Base-by-base conservation (phyloP, 2,329 filamentous ascomycete genomes). In the Talaromyces sp. region DNA sequence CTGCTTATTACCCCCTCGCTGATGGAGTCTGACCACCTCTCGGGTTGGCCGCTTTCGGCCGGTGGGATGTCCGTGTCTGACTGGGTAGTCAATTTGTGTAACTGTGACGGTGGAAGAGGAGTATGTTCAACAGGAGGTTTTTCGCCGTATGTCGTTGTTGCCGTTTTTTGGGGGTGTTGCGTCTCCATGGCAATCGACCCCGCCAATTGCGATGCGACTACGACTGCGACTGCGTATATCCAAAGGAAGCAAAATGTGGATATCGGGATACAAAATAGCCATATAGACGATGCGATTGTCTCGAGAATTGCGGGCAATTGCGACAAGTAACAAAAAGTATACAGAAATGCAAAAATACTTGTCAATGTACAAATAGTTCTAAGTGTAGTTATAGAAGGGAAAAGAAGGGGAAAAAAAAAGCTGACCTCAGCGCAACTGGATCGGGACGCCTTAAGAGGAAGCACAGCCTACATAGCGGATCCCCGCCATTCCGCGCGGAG, bases 381-480 rank as follows among this genome's bases (percentile, higher is more conserved):
- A 51, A 6, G 31, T 25, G 13, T 38, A n/a, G n/a, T n/a, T n/a
- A 17, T 1, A 36, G 10, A 36, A 36, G 17, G 11, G 7, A 22
- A 34, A 36, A 56, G n/a, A 36, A 56, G 15, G 8, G 34, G 5
- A 25, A 13, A 40, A 47, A n/a, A 2, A 15, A 17, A 27, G 36
- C 54, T 17, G 54, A 29, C 22, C 45, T 49, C 47, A n/a, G 47
- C 38, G 15, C 38, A n/a, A 45, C 10, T 45, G 40, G 40, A 43
- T 19, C 6, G 15, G 36, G 45, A 49, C 19, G 22, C 25, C 13
- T 27, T n/a, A 5, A 29, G 25, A 34, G 53, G 13, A 22, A 27
- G 38, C 58, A 61, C 58, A 61, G 58, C 58, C 58, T 61, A 51
- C 8, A 61, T 49, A 34, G 58, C 58, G 58, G 58, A 61, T 49